Evolutionary conservation across 2,329 filamentous ascomycete species (phyloP), one percentile per base, ranked within the genome.

Genomic region (Aspergillus neotritici): DNA sequence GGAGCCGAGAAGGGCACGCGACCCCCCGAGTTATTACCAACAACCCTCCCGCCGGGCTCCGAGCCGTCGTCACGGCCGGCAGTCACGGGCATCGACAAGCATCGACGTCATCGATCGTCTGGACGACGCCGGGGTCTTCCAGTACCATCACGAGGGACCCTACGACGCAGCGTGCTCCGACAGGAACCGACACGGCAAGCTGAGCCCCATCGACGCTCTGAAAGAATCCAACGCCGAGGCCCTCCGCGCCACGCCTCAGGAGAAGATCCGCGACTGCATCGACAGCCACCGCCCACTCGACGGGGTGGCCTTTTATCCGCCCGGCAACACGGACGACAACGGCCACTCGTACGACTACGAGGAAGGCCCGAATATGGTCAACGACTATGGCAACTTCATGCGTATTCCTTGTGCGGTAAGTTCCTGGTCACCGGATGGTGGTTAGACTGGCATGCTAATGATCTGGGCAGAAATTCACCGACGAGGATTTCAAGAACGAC

Each of bases 61-160:
- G n/a, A 50, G 46, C 1, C 50, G 49, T 13, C 50, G 42, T 21
- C 55, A 52, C 36, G 50, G 45, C 16, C 43, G 44, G 28, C 52
- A 47, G 11, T 53, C 48, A 8, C 41, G 21, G 5, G 21, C 21
- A 25, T 25, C 37, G 9, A 32, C 31, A 7, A 45, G 46, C 35
- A 78, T 87, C 2, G 90, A 97, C 63, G 74, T 76, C 7, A 93
- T 97, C 57, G 91, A 96, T 63, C 71, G 73, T 4, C 79, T 97
- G 1, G 91, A 95, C 61, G 75, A 72, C 41, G 71, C 76, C 3
- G 65, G 77, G n/a, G 77, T 78, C 39, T 76, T 75, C 13, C 68
- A 76, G 2, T 95, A 94, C 65, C 91, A 96, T 64, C 91, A 97
- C 57, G 87, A 84, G 51, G 90, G 91, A 0, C 91, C 91, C 0